These are phyloP conservation scores for Articulospora tetracladia DNA, from an alignment of 495 filamentous ascomycete species.

Conservation along the genomic window DNA sequence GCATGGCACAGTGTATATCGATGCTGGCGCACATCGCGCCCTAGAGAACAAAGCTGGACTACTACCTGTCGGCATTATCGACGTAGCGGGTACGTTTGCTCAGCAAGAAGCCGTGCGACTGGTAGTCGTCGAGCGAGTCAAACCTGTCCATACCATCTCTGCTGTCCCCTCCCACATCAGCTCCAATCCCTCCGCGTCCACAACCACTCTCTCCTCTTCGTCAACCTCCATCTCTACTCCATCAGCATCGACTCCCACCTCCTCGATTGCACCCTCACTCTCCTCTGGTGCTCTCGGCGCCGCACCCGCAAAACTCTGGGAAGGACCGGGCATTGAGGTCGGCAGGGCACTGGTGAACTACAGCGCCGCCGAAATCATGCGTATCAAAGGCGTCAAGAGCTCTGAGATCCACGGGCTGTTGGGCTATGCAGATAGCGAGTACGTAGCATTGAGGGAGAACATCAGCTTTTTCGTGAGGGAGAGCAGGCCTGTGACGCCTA, in stretches of 20 bases:
- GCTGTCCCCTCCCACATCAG: background rate
- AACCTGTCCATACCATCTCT: background rate
- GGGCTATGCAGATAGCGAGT: slow-evolving; percentile 92
- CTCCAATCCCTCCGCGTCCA: background rate
- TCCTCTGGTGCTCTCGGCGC: background rate
- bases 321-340: slow-evolving; percentile 65
- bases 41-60: slow-evolving; percentile 81
- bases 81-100: slow-evolving; percentile 79
- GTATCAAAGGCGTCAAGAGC: slow-evolving; percentile 83
- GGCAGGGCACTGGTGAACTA: slow-evolving; percentile 94
- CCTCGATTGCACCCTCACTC: slow-evolving; percentile 17
- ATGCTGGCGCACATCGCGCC: slow-evolving; percentile 78
- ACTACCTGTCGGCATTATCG: slow-evolving; percentile 84
- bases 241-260: background rate
- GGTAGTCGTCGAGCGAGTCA: slow-evolving; percentile 59
- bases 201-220: background rate
- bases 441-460: slow-evolving; percentile 86
- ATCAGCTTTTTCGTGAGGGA: slow-evolving; percentile 63
- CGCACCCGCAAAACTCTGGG: slow-evolving; percentile 33
- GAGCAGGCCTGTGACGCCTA: slow-evolving; percentile 41
- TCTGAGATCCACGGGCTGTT: slow-evolving; percentile 71
- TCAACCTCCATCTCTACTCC: background rate
- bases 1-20: slow-evolving; percentile 88
- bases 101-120: slow-evolving; percentile 90
- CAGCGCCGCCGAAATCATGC: slow-evolving; percentile 71